These are phyloP conservation scores for Alternaria hordeiaustralica DNA, from an alignment of 2,329 filamentous ascomycete species.

Conservation along the genomic window DNA sequence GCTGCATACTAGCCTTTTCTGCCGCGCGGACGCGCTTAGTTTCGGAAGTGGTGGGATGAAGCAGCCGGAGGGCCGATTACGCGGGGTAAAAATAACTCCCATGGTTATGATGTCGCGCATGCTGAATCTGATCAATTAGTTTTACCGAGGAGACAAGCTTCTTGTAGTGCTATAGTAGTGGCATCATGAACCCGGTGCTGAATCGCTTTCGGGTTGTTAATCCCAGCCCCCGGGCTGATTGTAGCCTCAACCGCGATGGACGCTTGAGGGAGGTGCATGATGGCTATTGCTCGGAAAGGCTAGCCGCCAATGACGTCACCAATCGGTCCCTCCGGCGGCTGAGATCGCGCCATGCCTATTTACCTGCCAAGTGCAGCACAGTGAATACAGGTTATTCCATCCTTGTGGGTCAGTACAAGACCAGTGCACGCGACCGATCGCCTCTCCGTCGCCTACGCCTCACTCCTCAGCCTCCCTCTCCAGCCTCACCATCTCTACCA, in stretches of 20 bases:
- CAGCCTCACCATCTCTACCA: conserved; percentile 2
- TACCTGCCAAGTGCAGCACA: conserved; percentile 15
- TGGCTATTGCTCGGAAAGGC: background rate
- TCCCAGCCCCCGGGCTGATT: background rate
- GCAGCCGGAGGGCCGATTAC: background rate
- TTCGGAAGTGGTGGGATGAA: background rate
- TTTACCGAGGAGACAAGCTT: background rate
- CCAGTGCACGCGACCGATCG: conserved; percentile 17
- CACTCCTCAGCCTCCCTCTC: conserved; percentile 25
- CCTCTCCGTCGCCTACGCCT: conserved; percentile 23
- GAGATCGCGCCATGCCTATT: conserved; percentile 9
- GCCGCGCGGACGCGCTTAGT: background rate
- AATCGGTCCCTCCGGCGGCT: conserved; percentile 4
- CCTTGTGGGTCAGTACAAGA: conserved; percentile 26
- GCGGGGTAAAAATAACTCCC: background rate
- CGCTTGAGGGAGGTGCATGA: conserved; percentile 4
- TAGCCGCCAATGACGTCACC: conserved; percentile 18
- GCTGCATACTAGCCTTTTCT: background rate
- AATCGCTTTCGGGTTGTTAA: background rate
- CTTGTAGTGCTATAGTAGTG: background rate
- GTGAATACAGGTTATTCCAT: conserved; percentile 34
- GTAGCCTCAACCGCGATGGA: background rate
- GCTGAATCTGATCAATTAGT: background rate
- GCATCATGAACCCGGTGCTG: background rate
- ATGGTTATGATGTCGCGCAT: background rate